Percentiles rank a stretch among this genome's conserved stretches.
These are phyloP conservation scores for Xylaria longipes DNA, from an alignment of 495 filamentous ascomycete species.

Conservation along the genomic window DNA sequence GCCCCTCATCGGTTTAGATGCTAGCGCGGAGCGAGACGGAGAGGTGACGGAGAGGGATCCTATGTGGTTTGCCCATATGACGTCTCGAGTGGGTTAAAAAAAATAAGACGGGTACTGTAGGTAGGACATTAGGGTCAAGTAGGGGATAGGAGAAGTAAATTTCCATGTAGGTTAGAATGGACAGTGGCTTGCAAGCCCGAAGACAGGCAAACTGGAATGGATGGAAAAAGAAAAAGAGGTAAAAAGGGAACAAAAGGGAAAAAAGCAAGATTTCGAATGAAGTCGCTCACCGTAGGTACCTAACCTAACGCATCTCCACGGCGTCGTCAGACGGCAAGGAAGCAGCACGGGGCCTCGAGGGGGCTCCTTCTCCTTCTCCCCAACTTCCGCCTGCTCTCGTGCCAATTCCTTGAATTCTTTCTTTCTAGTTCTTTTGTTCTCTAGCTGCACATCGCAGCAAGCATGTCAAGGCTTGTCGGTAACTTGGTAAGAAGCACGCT, in stretches of 20 bases:
- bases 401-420: not conserved
- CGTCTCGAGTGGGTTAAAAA: conserved; percentile 1
- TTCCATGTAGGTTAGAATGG: conserved; percentile 21
- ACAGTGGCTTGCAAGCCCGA: not conserved
- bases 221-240: not conserved
- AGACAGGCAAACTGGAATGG: not conserved
- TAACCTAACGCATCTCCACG: conserved; percentile 13
- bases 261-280: conserved; percentile 32
- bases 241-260: conserved; percentile 11
- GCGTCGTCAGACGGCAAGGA: conserved; percentile 10
- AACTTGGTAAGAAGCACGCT: no score
- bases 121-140: not conserved
- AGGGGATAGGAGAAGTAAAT: not conserved
- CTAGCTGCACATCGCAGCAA: not conserved
- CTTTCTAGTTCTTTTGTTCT: not conserved
- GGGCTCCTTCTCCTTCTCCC: conserved; percentile 16
- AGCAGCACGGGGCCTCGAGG: conserved; percentile 1
- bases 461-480: not conserved
- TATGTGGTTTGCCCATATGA: not conserved
- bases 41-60: not conserved
- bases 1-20: conserved; percentile 3
- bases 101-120: not conserved
- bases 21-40: conserved; percentile 8
- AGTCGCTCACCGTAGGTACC: not conserved
- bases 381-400: not conserved